Conservation (phyloP, 257 asterid species). For the Solanum tarapatanum region DNA sequence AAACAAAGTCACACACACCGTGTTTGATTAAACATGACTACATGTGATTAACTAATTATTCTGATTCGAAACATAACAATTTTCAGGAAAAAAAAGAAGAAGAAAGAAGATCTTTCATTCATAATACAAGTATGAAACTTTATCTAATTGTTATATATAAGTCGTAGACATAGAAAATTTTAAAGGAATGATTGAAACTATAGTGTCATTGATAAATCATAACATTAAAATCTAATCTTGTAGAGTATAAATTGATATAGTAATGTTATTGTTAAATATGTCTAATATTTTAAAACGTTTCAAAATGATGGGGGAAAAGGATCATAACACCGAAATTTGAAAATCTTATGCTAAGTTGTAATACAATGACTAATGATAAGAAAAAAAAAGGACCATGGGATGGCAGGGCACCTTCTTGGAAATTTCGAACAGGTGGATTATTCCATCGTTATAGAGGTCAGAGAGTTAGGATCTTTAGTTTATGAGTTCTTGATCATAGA, state of each 20-base stretch:
- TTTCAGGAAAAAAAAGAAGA: background rate
- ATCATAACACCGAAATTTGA: background rate
- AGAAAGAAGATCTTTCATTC: background rate
- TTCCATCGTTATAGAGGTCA: background rate
- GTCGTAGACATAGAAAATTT: background rate
- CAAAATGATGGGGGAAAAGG: background rate
- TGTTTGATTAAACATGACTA: background rate
- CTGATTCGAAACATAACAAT: background rate
- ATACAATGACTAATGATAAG: background rate
- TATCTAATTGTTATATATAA: background rate
- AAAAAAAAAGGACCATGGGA: background rate
- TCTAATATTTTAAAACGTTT: background rate
- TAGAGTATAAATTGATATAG: background rate
- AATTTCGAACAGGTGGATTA: background rate
- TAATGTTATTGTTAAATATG: background rate
- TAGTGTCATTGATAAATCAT: background rate
- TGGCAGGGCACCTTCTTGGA: background rate
- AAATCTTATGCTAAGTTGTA: background rate
- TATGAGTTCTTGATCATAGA: background rate
- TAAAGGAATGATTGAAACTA: background rate
- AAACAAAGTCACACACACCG: background rate
- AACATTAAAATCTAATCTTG: background rate
- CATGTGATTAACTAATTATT: background rate
- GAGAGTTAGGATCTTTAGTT: background rate
- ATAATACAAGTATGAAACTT: background rate